Base-by-base conservation (phyloP, 2,329 filamentous ascomycete genomes). In the Phyllosticta capitalensis region DNA sequence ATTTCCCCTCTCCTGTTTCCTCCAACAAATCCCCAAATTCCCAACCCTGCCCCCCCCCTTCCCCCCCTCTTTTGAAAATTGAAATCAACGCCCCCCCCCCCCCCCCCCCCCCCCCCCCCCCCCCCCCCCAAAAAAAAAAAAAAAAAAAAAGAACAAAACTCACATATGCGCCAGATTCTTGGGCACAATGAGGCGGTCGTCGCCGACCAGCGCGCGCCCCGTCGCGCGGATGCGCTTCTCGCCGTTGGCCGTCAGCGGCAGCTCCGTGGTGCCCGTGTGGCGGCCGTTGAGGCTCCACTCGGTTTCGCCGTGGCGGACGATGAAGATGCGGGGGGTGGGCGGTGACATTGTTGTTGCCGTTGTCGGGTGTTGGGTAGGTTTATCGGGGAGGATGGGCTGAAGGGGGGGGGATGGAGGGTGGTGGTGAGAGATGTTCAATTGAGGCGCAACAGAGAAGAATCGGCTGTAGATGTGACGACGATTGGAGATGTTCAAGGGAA, bases 221-320 rank as follows among this genome's bases (percentile, higher is more conserved):
- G 92, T 96, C 9, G 77, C 77, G 26, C 68, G 70, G n/a, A 80
- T 72, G 4, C 78, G 74, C 63, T 74, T 75, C 66, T 80, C 78
- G 56, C 92, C 92, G 69, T 90, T 88, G 55, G 80, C 76, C 0
- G 92, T 96, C 45, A 96, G 79, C 1, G 90, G 86, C 3, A 97
- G 88, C 68, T 97, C 92, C n/a, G 88, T 89, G 26, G 78, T 81
- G 56, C 91, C 88, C 0, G 92, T 97, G 75, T 96, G 71, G 1
- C 72, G 70, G 38, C 90, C 92, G 65, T 87, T 87, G 54, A 95
- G 83, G 5, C 89, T 95, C 92, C 92, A 97, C 78, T 95, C 90
- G 3, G 92, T 97, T 77, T 96, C 90, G 75, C 92, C 92, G 70
- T 96, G 92, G 66, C 92, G 89, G 67, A 80, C 73, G 63, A 80